Conservation (phyloP, 2,329 filamentous ascomycete species). For the Esteya vermicola region DNA sequence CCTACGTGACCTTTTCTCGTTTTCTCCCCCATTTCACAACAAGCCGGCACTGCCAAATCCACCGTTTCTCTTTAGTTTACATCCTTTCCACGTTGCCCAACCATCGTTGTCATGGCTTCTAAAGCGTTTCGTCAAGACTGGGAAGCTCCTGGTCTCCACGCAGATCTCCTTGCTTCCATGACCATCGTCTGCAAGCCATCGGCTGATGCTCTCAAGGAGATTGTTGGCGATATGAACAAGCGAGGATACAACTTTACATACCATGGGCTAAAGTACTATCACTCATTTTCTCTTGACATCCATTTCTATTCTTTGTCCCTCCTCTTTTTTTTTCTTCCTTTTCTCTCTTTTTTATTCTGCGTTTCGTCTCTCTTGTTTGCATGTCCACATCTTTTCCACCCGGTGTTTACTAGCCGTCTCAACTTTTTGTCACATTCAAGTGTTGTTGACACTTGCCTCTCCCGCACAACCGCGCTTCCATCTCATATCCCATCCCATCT, state of each 20-base stretch:
- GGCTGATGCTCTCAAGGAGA: slow-evolving; percentile 14
- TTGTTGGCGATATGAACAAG: slow-evolving; percentile 13
- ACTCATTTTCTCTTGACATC: too few relatives aligned
- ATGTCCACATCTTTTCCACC: too few relatives aligned
- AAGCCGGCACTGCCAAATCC: too few relatives aligned
- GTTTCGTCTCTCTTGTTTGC: too few relatives aligned
- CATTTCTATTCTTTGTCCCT: neutral
- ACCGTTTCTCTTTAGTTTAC: neutral
- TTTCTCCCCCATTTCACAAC: too few relatives aligned
- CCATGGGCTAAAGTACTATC: slow-evolving; percentile 9
- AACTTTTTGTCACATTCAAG: too few relatives aligned
- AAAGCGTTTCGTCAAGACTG: slow-evolving; percentile 18
- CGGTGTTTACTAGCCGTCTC: too few relatives aligned
- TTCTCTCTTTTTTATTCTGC: neutral
- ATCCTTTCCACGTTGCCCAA: neutral
- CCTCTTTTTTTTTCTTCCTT: neutral
- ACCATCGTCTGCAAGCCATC: slow-evolving; percentile 21
- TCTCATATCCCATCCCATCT: too few relatives aligned
- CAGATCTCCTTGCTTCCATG: slow-evolving; percentile 28
- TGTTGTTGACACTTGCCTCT: too few relatives aligned
- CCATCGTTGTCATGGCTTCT: neutral
- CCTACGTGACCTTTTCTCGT: too few relatives aligned
- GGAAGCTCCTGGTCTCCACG: slow-evolving; percentile 23
- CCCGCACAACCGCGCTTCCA: too few relatives aligned
- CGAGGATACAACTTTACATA: slow-evolving; percentile 15